Conservation (phyloP, 768 basidiomycete species). For the Brasilioporus rufonigricans region DNA sequence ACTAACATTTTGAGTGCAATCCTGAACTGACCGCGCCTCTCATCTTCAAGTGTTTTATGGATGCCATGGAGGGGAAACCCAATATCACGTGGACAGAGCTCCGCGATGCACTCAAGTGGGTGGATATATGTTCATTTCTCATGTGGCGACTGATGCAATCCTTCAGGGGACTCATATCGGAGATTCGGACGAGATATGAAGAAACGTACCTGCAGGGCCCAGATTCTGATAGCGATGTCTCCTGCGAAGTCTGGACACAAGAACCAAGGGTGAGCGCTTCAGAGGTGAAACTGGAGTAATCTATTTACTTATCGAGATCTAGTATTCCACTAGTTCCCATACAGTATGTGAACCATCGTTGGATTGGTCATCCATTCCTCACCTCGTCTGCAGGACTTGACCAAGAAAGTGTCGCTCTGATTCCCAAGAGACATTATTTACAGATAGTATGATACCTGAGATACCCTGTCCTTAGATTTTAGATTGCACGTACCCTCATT, state of each 20-base stretch:
- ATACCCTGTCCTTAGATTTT: neutral
- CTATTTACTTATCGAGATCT: neutral
- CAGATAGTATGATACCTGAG: slow-evolving; percentile 1
- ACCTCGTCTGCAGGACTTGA: neutral
- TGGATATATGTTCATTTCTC: neutral
- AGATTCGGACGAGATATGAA: slow-evolving; percentile 14
- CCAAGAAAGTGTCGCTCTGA: slow-evolving; percentile 9
- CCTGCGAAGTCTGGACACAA: slow-evolving; percentile 10
- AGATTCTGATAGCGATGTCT: too few relatives aligned
- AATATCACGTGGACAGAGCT: slow-evolving; percentile 21
- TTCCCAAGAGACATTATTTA: neutral
- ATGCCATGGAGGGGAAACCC: slow-evolving; percentile 10
- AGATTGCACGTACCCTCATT: too few relatives aligned
- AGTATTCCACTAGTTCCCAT: slow-evolving; percentile 12
- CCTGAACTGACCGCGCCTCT: neutral
- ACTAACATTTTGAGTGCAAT: neutral
- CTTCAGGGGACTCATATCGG: slow-evolving; percentile 11
- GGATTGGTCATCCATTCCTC: neutral
- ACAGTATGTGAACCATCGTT: slow-evolving; percentile 3
- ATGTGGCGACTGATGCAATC: neutral
- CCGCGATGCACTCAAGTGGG: slow-evolving; percentile 16
- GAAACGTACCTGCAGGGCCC: neutral
- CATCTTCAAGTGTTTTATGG: slow-evolving; percentile 19
- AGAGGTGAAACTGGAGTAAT: neutral
- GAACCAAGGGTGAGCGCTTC: slow-evolving; percentile 22